Evolutionary conservation across 2,329 filamentous ascomycete species (phyloP).

Genomic region (Penicillium sp.): DNA sequence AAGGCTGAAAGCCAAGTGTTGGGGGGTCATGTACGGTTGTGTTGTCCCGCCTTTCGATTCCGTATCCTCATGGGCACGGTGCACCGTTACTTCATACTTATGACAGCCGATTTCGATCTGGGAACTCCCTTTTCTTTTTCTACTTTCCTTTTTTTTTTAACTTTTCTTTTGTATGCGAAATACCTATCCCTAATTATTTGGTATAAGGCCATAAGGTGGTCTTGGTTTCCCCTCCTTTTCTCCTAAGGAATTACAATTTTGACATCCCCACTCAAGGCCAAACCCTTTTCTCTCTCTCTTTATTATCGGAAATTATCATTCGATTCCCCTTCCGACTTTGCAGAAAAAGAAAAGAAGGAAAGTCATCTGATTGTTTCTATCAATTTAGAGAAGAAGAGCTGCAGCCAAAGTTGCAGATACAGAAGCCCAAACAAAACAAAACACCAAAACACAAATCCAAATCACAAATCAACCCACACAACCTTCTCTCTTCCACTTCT

Average conservation of each 20-base stretch:
- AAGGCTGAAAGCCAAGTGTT: not conserved
- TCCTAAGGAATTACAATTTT: not conserved
- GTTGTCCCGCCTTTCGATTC: not conserved
- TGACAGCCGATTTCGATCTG: not conserved
- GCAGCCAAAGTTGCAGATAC: not conserved
- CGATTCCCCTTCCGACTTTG: not conserved
- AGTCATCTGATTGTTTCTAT: not conserved
- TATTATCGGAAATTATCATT: not conserved
- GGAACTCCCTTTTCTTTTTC: not conserved
- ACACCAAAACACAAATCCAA: no score
- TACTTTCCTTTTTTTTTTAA: not conserved
- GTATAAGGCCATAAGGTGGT: not conserved
- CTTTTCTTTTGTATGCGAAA: not conserved
- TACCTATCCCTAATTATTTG: not conserved
- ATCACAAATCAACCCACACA: not conserved
- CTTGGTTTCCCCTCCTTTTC: not conserved
- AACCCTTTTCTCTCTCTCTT: not conserved
- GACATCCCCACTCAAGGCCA: not conserved
- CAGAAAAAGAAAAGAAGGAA: not conserved
- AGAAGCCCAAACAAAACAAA: not conserved
- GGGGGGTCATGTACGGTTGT: not conserved
- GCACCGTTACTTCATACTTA: constrained; percentile 2
- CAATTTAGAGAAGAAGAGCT: not conserved
- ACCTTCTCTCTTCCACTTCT: not conserved
- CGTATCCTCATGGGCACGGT: constrained; percentile 10